Base-by-base conservation (phyloP, 2,329 filamentous ascomycete genomes). In the Plenodomus lindquistii region DNA sequence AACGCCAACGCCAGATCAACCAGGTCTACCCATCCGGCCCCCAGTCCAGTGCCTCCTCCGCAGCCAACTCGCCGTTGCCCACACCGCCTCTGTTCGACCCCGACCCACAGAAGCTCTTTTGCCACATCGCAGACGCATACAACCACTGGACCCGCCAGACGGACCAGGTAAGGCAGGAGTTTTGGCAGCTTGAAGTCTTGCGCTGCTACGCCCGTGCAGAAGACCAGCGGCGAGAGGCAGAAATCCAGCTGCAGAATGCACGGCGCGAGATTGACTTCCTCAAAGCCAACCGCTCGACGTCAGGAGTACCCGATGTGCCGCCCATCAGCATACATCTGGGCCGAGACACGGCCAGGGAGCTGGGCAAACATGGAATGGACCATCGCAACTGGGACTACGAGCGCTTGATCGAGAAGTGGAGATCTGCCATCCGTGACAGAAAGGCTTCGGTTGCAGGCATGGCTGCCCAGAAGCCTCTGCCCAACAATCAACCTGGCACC, bases 81-180 rank as follows among this genome's bases (percentile, higher is more conserved):
- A 72, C 69, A 1, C 67, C 70, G 11, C 70, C 70, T 7, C 65
- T 72, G 20, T 66, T 69, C 75, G 52, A 87, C 78, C 36, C 82
- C 79, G 55, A 93, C 42, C 85, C 91, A 54, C 83, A 84, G 42
- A 85, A 87, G 57, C 82, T 92, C 24, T 78, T 82, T 35, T 81
- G 87, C 48, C 93, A 97, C 67, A 71, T 96, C 5, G 82, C 88
- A n/a, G 83, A 86, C 13, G 85, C 89, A 0, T 96, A 85, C 67
- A 79, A 81, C 6, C 86, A 89, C 36, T 97, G 92, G 92, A 83
- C 83, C 42, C 77, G 77, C 1, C 76, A 94, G 20, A 73, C 85
- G 0, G 75, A 78, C n/a, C 55, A 69, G 21, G 71, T 76, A 37
- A 65, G 72, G 40, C 68, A 74, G 39, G 71, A 75, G 27, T 70